Evolutionary conservation across 148 eudicot genomes (phyloP), one percentile per base, ranked within the genome.

Genomic region (Diospyros lotus): DNA sequence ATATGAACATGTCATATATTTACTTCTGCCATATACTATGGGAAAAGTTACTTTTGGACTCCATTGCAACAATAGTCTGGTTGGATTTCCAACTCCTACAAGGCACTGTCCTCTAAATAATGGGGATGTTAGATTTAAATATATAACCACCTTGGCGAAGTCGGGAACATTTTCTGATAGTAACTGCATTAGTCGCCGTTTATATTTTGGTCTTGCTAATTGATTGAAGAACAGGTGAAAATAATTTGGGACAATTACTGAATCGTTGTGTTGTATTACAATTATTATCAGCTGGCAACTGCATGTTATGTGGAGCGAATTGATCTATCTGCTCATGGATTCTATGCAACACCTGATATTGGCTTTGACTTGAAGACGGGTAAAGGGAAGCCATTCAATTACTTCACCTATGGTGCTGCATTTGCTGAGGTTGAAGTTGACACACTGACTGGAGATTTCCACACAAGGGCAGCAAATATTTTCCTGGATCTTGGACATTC

Each of bases 311-410:
- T 89, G 90, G 94, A 92, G 86, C 82, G 97, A 79, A 80, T 95
- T 79, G 99, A 95, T 78, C 96, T 95, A 64, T 92, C 97, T 18
- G 98, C 97, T 79, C 99, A 95, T 81, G 97, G 99, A 72, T 95
- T 95, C 78, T 80, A 85, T 77, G 86, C 82, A 44, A 89, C 93
- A 18, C 94, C 99, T 77, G 97, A 95, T 77, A 89, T 92, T 66
- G 93, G 87, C 75, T 95, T 95, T 82, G 99, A 95, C 80, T 95
- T 96, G 99, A 80, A 78, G 78, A 87, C 83, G 48, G 91, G 94
- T 67, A 88, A 85, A 81, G 99, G 99, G 66, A 80, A 52, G 38
- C 89, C 96, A 58, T 95, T 92, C 76, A 88, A 82, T 73, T 95
- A 95, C 82, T 92, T 88, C 86, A 95, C 99, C 50, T 88, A 88